These are phyloP conservation scores for Fusarium scirpi DNA, from an alignment of 2,329 filamentous ascomycete genomes.

Conservation along the genomic window DNA sequence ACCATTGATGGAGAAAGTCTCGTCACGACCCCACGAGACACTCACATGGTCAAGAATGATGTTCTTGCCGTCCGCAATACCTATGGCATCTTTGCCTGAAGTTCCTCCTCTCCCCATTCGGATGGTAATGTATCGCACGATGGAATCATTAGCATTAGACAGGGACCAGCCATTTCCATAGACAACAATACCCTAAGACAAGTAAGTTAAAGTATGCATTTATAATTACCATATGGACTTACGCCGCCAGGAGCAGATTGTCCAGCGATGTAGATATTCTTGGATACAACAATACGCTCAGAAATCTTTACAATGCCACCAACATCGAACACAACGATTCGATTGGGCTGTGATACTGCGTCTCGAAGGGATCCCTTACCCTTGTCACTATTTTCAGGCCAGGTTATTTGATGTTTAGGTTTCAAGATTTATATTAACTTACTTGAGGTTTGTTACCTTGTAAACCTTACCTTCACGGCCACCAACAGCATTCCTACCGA, in stretches of 20 bases:
- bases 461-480: slow-evolving; percentile 53
- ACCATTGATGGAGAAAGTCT: slow-evolving; percentile 65
- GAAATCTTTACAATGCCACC: slow-evolving; percentile 61
- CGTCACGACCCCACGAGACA: slow-evolving; percentile 66
- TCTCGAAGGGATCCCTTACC: slow-evolving; percentile 52
- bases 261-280: slow-evolving; percentile 60
- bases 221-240: slow-evolving; percentile 42
- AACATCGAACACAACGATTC: slow-evolving; percentile 61
- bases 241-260: slow-evolving; percentile 62
- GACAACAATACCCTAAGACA: slow-evolving; percentile 58
- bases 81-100: slow-evolving; percentile 66
- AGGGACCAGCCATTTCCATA: slow-evolving; percentile 67
- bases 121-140: slow-evolving; percentile 67
- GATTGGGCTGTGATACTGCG: slow-evolving; percentile 55
- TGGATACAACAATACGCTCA: slow-evolving; percentile 58
- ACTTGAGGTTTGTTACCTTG: slow-evolving; percentile 54
- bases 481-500: slow-evolving; percentile 45
- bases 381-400: slow-evolving; percentile 48
- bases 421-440: slow-evolving; percentile 7
- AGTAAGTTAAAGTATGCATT: background rate
- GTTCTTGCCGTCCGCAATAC: slow-evolving; percentile 63
- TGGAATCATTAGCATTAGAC: slow-evolving; percentile 63
- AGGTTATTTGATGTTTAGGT: background rate
- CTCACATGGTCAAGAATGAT: slow-evolving; percentile 69
- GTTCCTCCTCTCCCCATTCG: slow-evolving; percentile 64